Evolutionary conservation across 805 yeast species (phyloP).

Genomic region (Metschnikowia lunata): DNA sequence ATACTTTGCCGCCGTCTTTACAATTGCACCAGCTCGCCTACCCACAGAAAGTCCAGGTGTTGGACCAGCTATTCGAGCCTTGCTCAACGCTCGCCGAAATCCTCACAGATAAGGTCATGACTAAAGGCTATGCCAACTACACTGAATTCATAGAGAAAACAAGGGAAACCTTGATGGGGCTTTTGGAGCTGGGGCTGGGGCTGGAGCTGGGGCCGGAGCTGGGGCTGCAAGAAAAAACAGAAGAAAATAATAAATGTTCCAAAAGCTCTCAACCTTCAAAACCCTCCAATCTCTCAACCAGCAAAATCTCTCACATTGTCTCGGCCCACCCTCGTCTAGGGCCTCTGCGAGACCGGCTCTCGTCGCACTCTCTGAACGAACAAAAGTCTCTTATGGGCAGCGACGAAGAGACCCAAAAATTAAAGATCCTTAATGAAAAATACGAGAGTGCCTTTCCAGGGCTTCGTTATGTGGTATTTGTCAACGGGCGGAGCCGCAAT

Average conservation of each 20-base stretch:
- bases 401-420: conserved; percentile 45
- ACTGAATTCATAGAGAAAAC: conserved; percentile 42
- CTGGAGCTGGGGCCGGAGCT: conserved; percentile 14
- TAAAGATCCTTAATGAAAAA: conserved; percentile 49
- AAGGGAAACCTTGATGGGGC: conserved; percentile 33
- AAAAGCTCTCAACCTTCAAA: conserved; percentile 20
- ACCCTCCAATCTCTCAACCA: conserved; percentile 34
- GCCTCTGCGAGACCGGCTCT: conserved; percentile 48
- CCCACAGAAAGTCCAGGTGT: conserved; percentile 31
- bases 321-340: conserved; percentile 92
- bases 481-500: conserved; percentile 70
- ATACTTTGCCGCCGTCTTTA: conserved; percentile 10
- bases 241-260: conserved; percentile 1
- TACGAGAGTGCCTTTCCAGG: conserved; percentile 67
- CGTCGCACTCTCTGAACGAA: conserved; percentile 64
- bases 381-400: conserved; percentile 58
- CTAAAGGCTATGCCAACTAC: conserved; percentile 19
- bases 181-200: conserved; percentile 19
- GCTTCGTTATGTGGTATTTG: conserved; percentile 81
- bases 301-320: conserved; percentile 50
- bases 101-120: conserved; percentile 27
- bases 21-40: conserved; percentile 13
- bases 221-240: conserved; percentile 1
- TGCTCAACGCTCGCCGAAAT: conserved; percentile 44
- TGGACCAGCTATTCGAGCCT: conserved; percentile 63